Conservation (phyloP, 176 grass and related monocot species). For the Alloteropsis semialata region DNA sequence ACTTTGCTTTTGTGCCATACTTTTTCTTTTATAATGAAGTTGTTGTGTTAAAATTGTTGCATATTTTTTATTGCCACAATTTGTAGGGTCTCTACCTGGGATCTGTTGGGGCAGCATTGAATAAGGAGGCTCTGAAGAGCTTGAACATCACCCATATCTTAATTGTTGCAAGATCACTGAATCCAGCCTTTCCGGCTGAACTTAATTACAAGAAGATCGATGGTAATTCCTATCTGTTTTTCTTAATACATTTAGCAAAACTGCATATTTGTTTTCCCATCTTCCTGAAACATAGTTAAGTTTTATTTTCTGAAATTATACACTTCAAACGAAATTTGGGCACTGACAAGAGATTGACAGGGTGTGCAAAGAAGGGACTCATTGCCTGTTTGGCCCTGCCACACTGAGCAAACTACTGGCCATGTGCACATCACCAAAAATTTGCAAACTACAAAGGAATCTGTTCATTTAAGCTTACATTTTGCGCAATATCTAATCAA, state of each 20-base stretch:
- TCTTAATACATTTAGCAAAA: not conserved
- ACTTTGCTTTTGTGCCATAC: not conserved
- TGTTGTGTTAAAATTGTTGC: not conserved
- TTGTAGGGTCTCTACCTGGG: slow-evolving; percentile 84
- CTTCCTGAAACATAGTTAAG: not conserved
- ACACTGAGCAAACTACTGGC: not conserved
- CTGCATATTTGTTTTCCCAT: not conserved
- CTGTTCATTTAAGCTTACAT: not conserved
- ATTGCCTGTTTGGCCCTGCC: not conserved
- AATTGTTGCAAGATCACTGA: slow-evolving; percentile 70
- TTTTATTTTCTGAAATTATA: not conserved
- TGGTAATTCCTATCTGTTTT: slow-evolving; percentile 27
- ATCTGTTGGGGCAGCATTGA: slow-evolving; percentile 74
- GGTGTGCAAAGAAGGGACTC: not conserved
- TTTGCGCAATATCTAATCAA: not conserved
- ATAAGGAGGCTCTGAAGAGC: slow-evolving; percentile 62
- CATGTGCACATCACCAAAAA: not conserved
- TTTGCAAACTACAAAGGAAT: not conserved
- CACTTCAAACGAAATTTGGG: not conserved
- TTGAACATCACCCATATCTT: slow-evolving; percentile 82
- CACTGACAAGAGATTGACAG: not conserved
- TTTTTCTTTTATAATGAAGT: not conserved
- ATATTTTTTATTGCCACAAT: slow-evolving; percentile 16
- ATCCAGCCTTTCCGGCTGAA: slow-evolving; percentile 63
- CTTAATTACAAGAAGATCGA: slow-evolving; percentile 90